Percentiles rank a stretch among this genome's conserved stretches.
Evolutionary conservation across 1,284 basidiomycete genomes (phyloP).

Genomic region (Apiotrichum veenhuisii): DNA sequence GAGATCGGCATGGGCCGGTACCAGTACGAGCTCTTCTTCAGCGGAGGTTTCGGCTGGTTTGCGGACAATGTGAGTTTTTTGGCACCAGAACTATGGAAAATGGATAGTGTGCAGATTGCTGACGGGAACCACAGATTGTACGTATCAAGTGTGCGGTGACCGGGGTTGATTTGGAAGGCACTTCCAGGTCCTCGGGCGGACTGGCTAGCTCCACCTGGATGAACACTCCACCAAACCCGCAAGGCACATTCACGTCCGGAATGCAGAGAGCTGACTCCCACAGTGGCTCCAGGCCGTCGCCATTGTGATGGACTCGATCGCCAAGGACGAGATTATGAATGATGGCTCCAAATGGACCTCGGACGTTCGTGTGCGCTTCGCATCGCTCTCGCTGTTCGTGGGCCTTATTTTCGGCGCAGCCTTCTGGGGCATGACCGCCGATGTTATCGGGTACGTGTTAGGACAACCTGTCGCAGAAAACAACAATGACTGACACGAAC

Average conservation of each 20-base stretch:
- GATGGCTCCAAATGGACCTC: conserved; percentile 4
- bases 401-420: conserved; percentile 60
- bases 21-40: conserved; percentile 59
- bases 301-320: conserved; percentile 55
- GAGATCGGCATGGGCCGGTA: conserved; percentile 61
- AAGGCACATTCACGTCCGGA: background rate
- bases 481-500: background rate
- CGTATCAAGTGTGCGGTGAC: background rate
- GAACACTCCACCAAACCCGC: background rate
- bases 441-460: conserved; percentile 45
- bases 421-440: conserved; percentile 53
- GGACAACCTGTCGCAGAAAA: too few species aligned
- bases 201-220: background rate
- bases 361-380: conserved; percentile 20
- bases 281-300: conserved; percentile 56
- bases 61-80: conserved; percentile 52
- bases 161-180: background rate
- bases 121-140: background rate
- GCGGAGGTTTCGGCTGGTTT: conserved; percentile 52
- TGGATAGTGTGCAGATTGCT: background rate
- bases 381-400: conserved; percentile 58
- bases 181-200: too few species aligned
- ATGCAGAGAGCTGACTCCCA: conserved; percentile 2
- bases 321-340: conserved; percentile 49
- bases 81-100: background rate